A percentile compares a stretch with the other conserved stretches of the same genome.
phyloP scores from a whole-genome alignment of 371 early-diverging fungal species.

The Catenaria anguillulae region DNA sequence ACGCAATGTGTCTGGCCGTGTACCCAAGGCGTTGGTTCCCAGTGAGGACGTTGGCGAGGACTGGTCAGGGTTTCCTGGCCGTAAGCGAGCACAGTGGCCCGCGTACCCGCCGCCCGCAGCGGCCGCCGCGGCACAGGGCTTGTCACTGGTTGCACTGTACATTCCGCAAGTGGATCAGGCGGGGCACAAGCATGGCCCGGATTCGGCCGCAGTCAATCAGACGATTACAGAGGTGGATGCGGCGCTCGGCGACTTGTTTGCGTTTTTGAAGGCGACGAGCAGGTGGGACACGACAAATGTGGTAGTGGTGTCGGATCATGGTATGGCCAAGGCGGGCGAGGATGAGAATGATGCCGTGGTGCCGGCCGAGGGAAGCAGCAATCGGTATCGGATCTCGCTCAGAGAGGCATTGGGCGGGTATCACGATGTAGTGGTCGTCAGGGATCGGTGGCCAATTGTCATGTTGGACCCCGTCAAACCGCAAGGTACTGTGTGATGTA shows the following conservation, averaged over 20 bases:
- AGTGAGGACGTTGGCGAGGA: neutral
- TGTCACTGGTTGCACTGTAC: constrained; percentile 47
- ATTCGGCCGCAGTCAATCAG: constrained; percentile 41
- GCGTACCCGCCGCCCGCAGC: constrained; percentile 16
- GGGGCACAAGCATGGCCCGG: constrained; percentile 66
- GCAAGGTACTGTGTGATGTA: too few species aligned
- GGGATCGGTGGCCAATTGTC: constrained; percentile 28
- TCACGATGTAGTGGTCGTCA: constrained; percentile 42
- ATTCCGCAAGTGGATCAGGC: constrained; percentile 64
- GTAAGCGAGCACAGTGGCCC: neutral
- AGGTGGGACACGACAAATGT: constrained; percentile 51
- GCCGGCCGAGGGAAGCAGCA: neutral
- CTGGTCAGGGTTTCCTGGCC: neutral
- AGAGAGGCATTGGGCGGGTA: constrained; percentile 48
- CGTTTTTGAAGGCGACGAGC: constrained; percentile 36
- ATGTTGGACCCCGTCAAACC: constrained; percentile 5
- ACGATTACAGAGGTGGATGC: constrained; percentile 47
- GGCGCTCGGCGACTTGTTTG: constrained; percentile 42
- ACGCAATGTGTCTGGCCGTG: neutral
- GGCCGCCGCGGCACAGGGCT: constrained; percentile 51
- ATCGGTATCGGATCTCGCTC: neutral
- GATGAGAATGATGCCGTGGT: neutral
- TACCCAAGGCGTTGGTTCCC: neutral
- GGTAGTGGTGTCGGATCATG: constrained; percentile 84
- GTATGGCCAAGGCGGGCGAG: constrained; percentile 49